phyloP scores from a whole-genome alignment of 768 basidiomycete genomes.

The Collybia sp. region DNA sequence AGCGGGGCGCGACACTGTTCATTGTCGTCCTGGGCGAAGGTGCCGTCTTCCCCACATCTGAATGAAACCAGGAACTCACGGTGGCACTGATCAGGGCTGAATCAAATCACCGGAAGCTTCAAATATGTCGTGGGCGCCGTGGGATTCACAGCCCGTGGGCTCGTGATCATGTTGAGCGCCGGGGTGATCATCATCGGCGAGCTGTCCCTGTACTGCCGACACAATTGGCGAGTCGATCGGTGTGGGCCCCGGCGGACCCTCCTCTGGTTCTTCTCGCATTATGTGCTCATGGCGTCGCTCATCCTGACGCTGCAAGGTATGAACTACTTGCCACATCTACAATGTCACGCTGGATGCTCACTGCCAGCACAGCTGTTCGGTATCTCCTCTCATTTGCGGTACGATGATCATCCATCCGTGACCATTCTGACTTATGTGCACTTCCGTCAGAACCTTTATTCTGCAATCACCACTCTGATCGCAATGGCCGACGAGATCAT shows the following conservation, averaged over 20 bases:
- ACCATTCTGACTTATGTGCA: background rate
- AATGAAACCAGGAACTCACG: too few relatives aligned
- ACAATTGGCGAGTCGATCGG: background rate
- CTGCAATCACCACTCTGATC: background rate
- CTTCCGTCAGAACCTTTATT: background rate
- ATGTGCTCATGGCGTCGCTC: background rate
- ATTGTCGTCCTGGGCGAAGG: too few relatives aligned
- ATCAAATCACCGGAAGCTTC: background rate
- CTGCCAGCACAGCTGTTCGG: too few relatives aligned
- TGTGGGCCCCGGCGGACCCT: background rate
- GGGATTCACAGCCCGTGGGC: background rate
- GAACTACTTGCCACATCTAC: background rate
- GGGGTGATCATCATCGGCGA: background rate
- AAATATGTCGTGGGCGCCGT: background rate
- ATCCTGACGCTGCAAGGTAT: constrained; percentile 1
- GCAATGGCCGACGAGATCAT: background rate
- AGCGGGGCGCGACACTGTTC: too few relatives aligned
- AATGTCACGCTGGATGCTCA: too few relatives aligned
- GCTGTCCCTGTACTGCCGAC: background rate
- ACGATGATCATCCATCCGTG: too few relatives aligned
- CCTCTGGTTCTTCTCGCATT: background rate
- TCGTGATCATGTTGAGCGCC: background rate
- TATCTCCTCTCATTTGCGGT: too few relatives aligned
- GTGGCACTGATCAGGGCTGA: background rate
- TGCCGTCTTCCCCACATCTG: too few relatives aligned